Conservation (phyloP, 1,284 basidiomycete species). For the Bjerkandera adusta region DNA sequence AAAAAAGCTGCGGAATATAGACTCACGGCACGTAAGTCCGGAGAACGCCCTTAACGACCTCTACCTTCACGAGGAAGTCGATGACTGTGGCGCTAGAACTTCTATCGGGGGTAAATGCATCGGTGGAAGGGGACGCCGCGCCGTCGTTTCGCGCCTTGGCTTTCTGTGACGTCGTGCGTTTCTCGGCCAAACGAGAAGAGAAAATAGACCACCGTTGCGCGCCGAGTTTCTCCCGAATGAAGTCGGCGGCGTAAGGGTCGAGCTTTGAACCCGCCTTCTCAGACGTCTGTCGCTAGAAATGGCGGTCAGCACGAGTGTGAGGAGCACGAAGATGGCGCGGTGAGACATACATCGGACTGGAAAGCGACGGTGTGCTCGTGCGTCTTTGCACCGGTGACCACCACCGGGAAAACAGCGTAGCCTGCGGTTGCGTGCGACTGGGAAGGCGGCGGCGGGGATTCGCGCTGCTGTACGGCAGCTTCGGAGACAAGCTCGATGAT, state of each 20-base stretch:
- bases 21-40: constrained; percentile 47
- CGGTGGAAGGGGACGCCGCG: constrained; percentile 25
- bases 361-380: constrained; percentile 17
- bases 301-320: background rate
- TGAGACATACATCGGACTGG: constrained; percentile 12
- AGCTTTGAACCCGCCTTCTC: constrained; percentile 18
- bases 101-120: constrained; percentile 24
- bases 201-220: constrained; percentile 45
- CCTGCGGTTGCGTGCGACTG: constrained; percentile 2
- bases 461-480: background rate
- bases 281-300: constrained; percentile 14
- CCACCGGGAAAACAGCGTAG: constrained; percentile 12
- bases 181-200: constrained; percentile 45
- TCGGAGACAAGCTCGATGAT: constrained; percentile 8
- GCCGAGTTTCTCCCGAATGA: constrained; percentile 43
- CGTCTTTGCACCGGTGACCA: constrained; percentile 13
- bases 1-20: constrained; percentile 1
- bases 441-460: constrained; percentile 2
- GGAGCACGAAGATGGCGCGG: background rate
- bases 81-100: constrained; percentile 39
- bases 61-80: constrained; percentile 51
- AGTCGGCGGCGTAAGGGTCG: constrained; percentile 43
- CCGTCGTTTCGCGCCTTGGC: constrained; percentile 27
- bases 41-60: constrained; percentile 48
- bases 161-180: constrained; percentile 38